Evolutionary conservation across 805 yeast species (phyloP).

Genomic region (Starmerella gropengiesseri): DNA sequence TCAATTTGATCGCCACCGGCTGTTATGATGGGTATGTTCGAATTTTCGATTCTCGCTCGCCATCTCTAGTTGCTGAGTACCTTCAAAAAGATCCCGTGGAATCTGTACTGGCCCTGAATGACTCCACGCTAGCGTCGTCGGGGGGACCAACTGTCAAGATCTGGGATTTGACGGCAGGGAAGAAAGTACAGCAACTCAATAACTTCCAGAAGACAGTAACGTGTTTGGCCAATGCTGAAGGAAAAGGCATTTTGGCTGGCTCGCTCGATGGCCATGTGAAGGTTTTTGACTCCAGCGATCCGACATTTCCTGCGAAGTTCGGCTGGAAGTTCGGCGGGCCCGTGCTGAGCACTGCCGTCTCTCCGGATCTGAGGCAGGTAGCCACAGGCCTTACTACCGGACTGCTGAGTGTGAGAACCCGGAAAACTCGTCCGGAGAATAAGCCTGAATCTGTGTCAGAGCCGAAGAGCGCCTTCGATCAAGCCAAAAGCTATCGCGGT

Average conservation of each 20-base stretch:
- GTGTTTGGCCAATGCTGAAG: conserved; percentile 61
- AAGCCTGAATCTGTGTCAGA: conserved; percentile 2
- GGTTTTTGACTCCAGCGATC: conserved; percentile 66
- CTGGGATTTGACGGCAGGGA: conserved; percentile 84
- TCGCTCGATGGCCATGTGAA: conserved; percentile 96
- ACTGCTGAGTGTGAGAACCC: conserved; percentile 74
- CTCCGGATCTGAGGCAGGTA: conserved; percentile 78
- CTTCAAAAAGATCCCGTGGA: conserved; percentile 78
- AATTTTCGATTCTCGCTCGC: conserved; percentile 66
- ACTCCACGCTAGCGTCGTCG: conserved; percentile 71
- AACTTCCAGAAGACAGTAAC: conserved; percentile 94
- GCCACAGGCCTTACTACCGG: conserved; percentile 91
- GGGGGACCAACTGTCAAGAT: conserved; percentile 76
- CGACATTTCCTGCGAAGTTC: conserved; percentile 71
- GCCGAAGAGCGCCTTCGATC: conserved; percentile 42
- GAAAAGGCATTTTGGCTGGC: conserved; percentile 78
- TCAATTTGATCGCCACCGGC: conserved; percentile 79
- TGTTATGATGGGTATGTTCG: conserved; percentile 85
- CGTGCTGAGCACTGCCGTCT: conserved; percentile 77
- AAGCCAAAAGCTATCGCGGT: conserved; percentile 85
- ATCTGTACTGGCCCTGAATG: conserved; percentile 60
- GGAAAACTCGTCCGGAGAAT: conserved; percentile 54
- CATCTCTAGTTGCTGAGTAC: conserved; percentile 43
- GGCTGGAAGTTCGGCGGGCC: conserved; percentile 98
- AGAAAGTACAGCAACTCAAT: conserved; percentile 53